A percentile compares a stretch with the other conserved stretches of the same genome.
Evolutionary conservation across 345 rosid species (phyloP).

Genomic region (Eucalyptus urophylla): DNA sequence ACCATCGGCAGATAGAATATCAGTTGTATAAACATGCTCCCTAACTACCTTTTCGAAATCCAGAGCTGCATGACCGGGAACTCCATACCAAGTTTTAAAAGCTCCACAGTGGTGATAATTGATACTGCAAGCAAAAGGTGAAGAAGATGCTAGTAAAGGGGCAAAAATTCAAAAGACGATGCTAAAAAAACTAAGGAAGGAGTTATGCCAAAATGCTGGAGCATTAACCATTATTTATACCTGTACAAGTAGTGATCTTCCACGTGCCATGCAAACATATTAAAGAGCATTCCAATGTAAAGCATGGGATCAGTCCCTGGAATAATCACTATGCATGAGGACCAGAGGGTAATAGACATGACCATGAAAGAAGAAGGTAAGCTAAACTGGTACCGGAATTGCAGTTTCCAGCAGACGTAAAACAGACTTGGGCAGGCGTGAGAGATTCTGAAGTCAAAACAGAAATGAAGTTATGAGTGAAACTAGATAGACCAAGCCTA

Average conservation of each 20-base stretch:
- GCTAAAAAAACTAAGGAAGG: not conserved
- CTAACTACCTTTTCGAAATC: slow-evolving; percentile 85
- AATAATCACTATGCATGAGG: slow-evolving; percentile 2
- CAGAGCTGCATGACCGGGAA: slow-evolving; percentile 93
- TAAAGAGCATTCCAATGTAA: slow-evolving; percentile 98
- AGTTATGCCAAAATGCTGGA: not conserved
- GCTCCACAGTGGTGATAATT: slow-evolving; percentile 99
- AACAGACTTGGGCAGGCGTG: slow-evolving; percentile 73
- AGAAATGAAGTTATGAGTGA: not conserved
- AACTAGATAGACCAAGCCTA: not conserved
- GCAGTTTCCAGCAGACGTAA: slow-evolving; percentile 81
- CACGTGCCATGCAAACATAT: slow-evolving; percentile 99
- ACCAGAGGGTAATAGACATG: not conserved
- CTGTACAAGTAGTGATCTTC: slow-evolving; percentile 98
- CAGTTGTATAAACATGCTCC: slow-evolving; percentile 70
- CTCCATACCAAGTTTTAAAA: slow-evolving; percentile 97
- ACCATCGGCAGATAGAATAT: slow-evolving; percentile 62
- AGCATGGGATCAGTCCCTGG: slow-evolving; percentile 99
- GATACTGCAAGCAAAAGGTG: slow-evolving; percentile 38
- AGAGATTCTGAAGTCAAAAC: slow-evolving; percentile 51
- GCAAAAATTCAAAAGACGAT: not conserved
- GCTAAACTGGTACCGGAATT: slow-evolving; percentile 56
- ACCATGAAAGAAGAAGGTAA: not conserved
- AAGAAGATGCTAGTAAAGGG: not conserved
- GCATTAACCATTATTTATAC: slow-evolving; percentile 13